These are phyloP conservation scores for Apiospora kogelbergensis DNA, from an alignment of 2,329 filamentous ascomycete species.

Conservation along the genomic window DNA sequence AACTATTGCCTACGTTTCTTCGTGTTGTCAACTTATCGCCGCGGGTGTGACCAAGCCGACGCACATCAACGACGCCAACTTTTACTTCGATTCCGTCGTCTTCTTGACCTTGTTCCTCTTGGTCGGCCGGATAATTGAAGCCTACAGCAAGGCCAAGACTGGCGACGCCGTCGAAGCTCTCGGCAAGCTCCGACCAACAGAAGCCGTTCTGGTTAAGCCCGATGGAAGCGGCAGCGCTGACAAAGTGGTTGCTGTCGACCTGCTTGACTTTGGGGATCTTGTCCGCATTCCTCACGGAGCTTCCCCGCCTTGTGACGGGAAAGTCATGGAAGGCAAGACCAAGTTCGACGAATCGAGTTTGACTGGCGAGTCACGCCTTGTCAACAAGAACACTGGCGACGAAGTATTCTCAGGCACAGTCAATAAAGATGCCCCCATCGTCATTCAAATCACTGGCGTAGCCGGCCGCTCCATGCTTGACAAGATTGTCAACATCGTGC, in stretches of 20 bases:
- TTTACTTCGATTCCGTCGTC: constrained; percentile 91
- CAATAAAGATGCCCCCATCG: constrained; percentile 66
- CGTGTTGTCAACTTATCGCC: constrained; percentile 73
- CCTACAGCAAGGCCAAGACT: constrained; percentile 88
- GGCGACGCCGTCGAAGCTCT: constrained; percentile 82
- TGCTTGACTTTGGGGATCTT: constrained; percentile 72
- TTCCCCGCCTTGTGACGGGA: constrained; percentile 83
- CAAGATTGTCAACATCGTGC: constrained; percentile 73
- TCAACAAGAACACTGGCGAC: constrained; percentile 64
- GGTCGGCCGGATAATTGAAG: constrained; percentile 72
- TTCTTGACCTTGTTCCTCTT: constrained; percentile 90
- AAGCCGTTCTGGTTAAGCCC: constrained; percentile 67
- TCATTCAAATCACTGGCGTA: constrained; percentile 62
- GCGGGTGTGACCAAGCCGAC: constrained; percentile 46
- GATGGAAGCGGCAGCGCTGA: constrained; percentile 37
- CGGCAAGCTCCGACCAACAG: constrained; percentile 73
- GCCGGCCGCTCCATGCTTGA: constrained; percentile 75
- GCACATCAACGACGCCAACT: constrained; percentile 48
- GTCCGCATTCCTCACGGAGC: constrained; percentile 76
- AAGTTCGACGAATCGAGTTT: constrained; percentile 88
- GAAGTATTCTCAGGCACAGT: constrained; percentile 71
- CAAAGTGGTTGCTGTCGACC: constrained; percentile 56
- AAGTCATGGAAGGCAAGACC: constrained; percentile 60
- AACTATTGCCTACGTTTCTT: constrained; percentile 82
- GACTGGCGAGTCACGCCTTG: constrained; percentile 72